Conservation (phyloP, 352 stramenopile species). For the Phytophthora multivora region DNA sequence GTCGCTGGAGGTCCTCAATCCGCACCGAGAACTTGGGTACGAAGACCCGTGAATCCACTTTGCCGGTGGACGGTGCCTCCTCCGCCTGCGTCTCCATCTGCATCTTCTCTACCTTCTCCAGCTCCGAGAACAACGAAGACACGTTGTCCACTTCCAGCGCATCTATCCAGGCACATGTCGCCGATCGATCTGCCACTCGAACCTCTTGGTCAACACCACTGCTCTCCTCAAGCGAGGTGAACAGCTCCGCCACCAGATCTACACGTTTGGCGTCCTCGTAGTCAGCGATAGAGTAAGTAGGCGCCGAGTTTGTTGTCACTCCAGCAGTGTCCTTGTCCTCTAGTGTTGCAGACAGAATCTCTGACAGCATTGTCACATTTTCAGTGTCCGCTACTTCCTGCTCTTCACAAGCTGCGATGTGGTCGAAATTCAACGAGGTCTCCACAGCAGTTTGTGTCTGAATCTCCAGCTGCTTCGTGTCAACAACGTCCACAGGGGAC, state of each 20-base stretch:
- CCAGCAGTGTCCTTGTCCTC: conserved; percentile 26
- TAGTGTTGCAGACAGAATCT: conserved; percentile 33
- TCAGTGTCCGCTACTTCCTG: conserved; percentile 12
- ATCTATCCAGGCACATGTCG: conserved; percentile 51
- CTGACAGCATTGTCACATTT: conserved; percentile 37
- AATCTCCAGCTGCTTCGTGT: conserved; percentile 26
- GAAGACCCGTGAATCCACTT: conserved; percentile 57
- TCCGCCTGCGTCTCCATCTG: conserved; percentile 7
- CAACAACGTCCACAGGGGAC: conserved; percentile 22
- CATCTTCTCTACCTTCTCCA: conserved; percentile 32
- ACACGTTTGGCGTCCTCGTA: conserved; percentile 46
- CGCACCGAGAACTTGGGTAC: conserved; percentile 58
- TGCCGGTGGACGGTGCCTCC: conserved; percentile 2
- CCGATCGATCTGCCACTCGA: conserved; percentile 10
- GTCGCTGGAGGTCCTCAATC: conserved; percentile 43
- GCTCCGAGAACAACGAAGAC: conserved; percentile 48
- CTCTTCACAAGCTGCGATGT: conserved; percentile 6
- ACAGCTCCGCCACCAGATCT: conserved; percentile 44
- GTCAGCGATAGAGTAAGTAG: conserved; percentile 9
- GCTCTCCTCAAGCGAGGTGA: conserved; percentile 38
- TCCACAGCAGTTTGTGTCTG: conserved; percentile 3
- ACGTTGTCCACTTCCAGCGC: conserved; percentile 59
- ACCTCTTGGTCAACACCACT: conserved; percentile 5
- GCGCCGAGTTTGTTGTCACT: neutral
- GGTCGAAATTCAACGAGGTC: conserved; percentile 4